Evolutionary conservation across 306 rosid species (phyloP).

Genomic region (Rubus idaeus): DNA sequence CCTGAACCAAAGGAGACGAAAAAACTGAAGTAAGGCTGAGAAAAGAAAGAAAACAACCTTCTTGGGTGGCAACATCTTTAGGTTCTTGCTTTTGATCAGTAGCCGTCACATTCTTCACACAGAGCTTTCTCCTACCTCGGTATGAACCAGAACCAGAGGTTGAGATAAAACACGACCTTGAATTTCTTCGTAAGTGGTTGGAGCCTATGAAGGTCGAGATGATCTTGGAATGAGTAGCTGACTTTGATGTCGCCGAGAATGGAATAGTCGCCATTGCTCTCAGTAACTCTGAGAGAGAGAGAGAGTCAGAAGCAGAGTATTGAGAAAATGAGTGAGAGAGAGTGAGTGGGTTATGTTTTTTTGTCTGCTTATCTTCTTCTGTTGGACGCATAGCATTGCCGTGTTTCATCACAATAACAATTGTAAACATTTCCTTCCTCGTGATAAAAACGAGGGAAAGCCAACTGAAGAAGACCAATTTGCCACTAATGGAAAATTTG

Average conservation of each 20-base stretch:
- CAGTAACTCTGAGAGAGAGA: slow-evolving; percentile 4
- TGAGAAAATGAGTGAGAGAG: slow-evolving; percentile 38
- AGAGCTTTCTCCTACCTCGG: slow-evolving; percentile 36
- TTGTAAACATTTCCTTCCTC: slow-evolving; percentile 6
- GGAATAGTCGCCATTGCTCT: slow-evolving; percentile 65
- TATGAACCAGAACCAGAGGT: slow-evolving; percentile 27
- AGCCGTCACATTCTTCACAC: slow-evolving; percentile 43
- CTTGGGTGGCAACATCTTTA: slow-evolving; percentile 30
- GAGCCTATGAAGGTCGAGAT: slow-evolving; percentile 34
- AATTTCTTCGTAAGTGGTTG: slow-evolving; percentile 31
- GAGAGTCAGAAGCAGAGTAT: neutral
- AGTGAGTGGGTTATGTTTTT: slow-evolving; percentile 12
- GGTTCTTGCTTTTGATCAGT: slow-evolving; percentile 43
- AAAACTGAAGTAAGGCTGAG: neutral
- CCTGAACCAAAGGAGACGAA: neutral
- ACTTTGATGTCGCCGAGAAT: slow-evolving; percentile 44
- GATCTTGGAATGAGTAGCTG: slow-evolving; percentile 21
- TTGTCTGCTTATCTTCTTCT: slow-evolving; percentile 37
- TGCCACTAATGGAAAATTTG: neutral
- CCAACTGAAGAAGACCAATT: neutral
- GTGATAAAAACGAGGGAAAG: slow-evolving; percentile 38
- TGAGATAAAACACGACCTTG: slow-evolving; percentile 28
- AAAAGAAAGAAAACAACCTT: slow-evolving; percentile 28
- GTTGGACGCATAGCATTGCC: neutral
- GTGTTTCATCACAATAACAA: neutral